These are phyloP conservation scores for Hymenochaete sp. DNA, from an alignment of 1,284 basidiomycete species.

Conservation along the genomic window DNA sequence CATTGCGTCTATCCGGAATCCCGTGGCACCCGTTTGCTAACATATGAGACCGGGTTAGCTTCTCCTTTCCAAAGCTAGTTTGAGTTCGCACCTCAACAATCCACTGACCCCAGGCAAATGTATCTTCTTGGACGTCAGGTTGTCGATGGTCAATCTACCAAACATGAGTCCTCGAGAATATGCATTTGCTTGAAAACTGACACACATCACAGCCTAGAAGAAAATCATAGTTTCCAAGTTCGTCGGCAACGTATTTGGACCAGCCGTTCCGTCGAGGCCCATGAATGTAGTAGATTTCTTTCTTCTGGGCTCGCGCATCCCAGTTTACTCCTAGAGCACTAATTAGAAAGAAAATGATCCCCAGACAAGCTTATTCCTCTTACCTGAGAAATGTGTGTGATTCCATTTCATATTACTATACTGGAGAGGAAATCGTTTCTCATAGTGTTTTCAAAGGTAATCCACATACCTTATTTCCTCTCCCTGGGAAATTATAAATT, in stretches of 20 bases:
- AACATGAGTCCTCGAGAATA: too few relatives aligned
- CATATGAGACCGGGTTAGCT: too few relatives aligned
- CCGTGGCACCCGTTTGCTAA: conserved; percentile 70
- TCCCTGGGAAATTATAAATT: conserved; percentile 72
- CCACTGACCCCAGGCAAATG: conserved; percentile 63
- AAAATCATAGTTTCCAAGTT: conserved; percentile 75
- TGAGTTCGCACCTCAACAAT: conserved; percentile 52
- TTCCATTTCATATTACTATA: conserved; percentile 65
- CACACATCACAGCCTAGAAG: conserved; percentile 64
- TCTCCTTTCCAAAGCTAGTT: neutral
- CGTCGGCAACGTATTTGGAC: conserved; percentile 60
- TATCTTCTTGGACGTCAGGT: conserved; percentile 64
- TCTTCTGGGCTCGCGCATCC: conserved; percentile 62
- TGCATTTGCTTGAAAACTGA: too few relatives aligned
- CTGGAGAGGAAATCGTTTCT: conserved; percentile 28
- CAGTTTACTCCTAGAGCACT: conserved; percentile 71
- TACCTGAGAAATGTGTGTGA: conserved; percentile 67
- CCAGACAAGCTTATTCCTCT: neutral
- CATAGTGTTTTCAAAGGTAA: neutral
- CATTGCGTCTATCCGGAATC: conserved; percentile 85
- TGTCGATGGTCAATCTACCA: conserved; percentile 77
- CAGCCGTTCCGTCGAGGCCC: conserved; percentile 53
- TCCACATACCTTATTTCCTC: conserved; percentile 56
- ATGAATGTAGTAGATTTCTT: conserved; percentile 55
- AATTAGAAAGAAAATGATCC: neutral